These are phyloP conservation scores for Talaromyces sp. DNA, from an alignment of 2,329 filamentous ascomycete species.

Conservation along the genomic window DNA sequence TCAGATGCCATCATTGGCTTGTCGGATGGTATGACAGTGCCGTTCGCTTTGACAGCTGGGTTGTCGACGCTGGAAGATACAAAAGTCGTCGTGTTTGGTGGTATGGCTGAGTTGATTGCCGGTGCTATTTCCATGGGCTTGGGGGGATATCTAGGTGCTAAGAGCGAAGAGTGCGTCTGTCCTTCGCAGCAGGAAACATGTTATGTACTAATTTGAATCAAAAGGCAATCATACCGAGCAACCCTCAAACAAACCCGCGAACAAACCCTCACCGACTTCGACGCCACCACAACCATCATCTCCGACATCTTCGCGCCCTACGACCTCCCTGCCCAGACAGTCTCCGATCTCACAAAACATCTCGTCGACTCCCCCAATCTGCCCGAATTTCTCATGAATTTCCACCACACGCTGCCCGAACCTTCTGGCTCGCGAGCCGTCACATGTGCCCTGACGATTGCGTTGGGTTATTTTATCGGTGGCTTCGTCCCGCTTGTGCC, in stretches of 20 bases:
- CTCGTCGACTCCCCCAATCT: constrained; percentile 36
- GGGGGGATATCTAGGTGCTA: constrained; percentile 67
- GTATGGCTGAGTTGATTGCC: constrained; percentile 70
- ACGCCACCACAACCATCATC: constrained; percentile 30
- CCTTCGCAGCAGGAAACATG: too few relatives aligned
- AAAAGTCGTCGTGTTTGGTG: constrained; percentile 66
- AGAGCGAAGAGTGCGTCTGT: constrained; percentile 38
- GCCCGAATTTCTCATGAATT: constrained; percentile 41
- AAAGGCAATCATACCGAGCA: constrained; percentile 34
- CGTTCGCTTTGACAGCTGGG: constrained; percentile 73
- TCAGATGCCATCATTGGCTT: constrained; percentile 70
- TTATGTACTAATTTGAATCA: too few relatives aligned
- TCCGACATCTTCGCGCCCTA: constrained; percentile 39
- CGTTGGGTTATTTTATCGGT: constrained; percentile 41
- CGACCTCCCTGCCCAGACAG: constrained; percentile 34
- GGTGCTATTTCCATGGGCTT: constrained; percentile 76
- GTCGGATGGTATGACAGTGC: constrained; percentile 74
- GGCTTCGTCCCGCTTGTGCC: constrained; percentile 51
- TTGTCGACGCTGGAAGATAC: constrained; percentile 60
- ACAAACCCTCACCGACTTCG: constrained; percentile 31
- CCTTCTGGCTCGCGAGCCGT: constrained; percentile 38
- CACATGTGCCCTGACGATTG: constrained; percentile 39
- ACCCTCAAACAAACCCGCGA: constrained; percentile 36
- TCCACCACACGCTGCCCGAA: constrained; percentile 40
- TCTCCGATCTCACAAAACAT: constrained; percentile 35